Evolutionary conservation across 2,329 filamentous ascomycete genomes (phyloP).

Genomic region (Colletotrichum graminicola): DNA sequence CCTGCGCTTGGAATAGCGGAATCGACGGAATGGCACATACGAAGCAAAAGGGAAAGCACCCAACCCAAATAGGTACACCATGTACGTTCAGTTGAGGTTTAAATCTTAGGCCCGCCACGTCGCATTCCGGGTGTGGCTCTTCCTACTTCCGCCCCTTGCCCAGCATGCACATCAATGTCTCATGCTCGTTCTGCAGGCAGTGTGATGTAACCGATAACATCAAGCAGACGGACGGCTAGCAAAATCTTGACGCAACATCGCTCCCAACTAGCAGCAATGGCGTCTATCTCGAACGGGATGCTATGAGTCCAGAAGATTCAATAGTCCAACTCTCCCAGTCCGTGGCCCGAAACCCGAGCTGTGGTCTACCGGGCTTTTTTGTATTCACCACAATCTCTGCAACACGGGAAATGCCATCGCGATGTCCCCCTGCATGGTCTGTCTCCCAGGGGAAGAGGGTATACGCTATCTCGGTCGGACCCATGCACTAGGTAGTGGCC

Average conservation of each 20-base stretch:
- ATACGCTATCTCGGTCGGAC: neutral
- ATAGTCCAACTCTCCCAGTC: neutral
- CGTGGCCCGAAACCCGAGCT: neutral
- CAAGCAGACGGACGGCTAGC: slow-evolving; percentile 5
- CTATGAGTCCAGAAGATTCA: neutral
- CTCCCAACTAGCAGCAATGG: neutral
- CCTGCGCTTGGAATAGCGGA: neutral
- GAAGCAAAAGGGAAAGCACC: slow-evolving; percentile 14
- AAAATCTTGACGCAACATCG: neutral
- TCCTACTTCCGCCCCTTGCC: slow-evolving; percentile 35
- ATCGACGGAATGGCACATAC: slow-evolving; percentile 8
- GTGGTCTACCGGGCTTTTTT: neutral
- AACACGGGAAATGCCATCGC: neutral
- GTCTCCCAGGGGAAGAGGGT: neutral
- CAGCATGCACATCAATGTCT: slow-evolving; percentile 20
- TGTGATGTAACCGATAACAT: neutral
- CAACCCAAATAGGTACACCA: slow-evolving; percentile 21
- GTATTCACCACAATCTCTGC: neutral
- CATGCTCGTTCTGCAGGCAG: slow-evolving; percentile 24
- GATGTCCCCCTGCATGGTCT: neutral
- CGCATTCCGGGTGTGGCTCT: slow-evolving; percentile 28
- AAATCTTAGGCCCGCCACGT: slow-evolving; percentile 5
- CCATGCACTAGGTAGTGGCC: neutral
- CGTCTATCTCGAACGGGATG: neutral
- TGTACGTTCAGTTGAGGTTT: slow-evolving; percentile 18